Evolutionary conservation across 495 filamentous ascomycete genomes (phyloP).

Genomic region (Aspergillus cavernicola): DNA sequence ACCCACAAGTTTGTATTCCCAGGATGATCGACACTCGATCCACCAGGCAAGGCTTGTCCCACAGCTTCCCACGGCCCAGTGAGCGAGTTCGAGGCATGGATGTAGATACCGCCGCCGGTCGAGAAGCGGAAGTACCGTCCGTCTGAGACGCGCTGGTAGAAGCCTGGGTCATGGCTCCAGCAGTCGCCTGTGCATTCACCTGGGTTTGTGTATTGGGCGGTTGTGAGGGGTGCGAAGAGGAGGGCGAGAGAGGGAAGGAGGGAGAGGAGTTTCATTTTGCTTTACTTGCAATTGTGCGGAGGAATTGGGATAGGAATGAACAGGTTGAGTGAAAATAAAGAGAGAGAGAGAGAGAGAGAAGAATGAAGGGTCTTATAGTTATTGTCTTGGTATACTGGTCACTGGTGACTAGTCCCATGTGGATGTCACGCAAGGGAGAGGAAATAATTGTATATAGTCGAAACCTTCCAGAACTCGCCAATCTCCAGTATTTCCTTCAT

Average conservation of each 20-base stretch:
- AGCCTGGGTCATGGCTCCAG: slow-evolving; percentile 59
- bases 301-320: neutral
- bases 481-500: too few species aligned
- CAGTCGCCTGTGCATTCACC: slow-evolving; percentile 57
- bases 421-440: slow-evolving; percentile 6
- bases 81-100: slow-evolving; percentile 54
- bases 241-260: slow-evolving; percentile 6
- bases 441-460: neutral
- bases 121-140: slow-evolving; percentile 72
- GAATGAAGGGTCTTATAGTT: neutral
- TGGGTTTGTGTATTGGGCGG: slow-evolving; percentile 44
- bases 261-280: neutral
- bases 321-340: neutral
- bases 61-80: slow-evolving; percentile 61
- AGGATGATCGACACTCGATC: slow-evolving; percentile 51
- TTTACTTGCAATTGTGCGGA: neutral
- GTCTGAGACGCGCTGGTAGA: slow-evolving; percentile 59
- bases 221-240: slow-evolving; percentile 19
- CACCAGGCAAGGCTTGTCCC: slow-evolving; percentile 54
- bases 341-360: neutral
- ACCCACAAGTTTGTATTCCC: slow-evolving; percentile 62
- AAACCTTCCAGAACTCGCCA: slow-evolving; percentile 3
- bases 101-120: slow-evolving; percentile 57
- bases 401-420: neutral
- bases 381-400: neutral